These are phyloP conservation scores for Candida endomychidarum DNA, from an alignment of 805 yeast species.

Conservation along the genomic window DNA sequence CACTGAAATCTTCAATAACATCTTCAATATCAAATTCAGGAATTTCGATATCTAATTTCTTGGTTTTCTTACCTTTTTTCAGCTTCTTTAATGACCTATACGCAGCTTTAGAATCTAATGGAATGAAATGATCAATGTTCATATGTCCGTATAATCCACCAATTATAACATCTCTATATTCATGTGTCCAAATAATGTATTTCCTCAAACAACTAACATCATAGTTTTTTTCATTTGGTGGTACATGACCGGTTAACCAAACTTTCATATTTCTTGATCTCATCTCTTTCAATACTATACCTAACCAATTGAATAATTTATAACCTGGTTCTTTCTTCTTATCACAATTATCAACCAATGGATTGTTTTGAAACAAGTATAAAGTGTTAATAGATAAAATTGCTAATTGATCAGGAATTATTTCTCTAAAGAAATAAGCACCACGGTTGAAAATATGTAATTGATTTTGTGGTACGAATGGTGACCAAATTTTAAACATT, in stretches of 20 bases:
- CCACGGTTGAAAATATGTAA: slow-evolving; percentile 72
- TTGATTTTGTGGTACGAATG: slow-evolving; percentile 75
- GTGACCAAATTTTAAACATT: slow-evolving; percentile 69
- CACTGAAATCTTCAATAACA: slow-evolving; percentile 17
- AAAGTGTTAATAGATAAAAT: slow-evolving; percentile 77
- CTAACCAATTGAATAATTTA: slow-evolving; percentile 73
- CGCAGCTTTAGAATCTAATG: slow-evolving; percentile 69
- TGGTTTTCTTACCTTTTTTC: slow-evolving; percentile 14
- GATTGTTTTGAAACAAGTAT: slow-evolving; percentile 73
- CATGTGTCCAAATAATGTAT: slow-evolving; percentile 78
- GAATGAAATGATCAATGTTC: slow-evolving; percentile 85
- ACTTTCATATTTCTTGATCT: slow-evolving; percentile 75
- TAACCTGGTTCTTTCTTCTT: slow-evolving; percentile 75
- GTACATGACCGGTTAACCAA: slow-evolving; percentile 88
- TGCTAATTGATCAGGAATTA: slow-evolving; percentile 78
- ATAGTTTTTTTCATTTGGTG: slow-evolving; percentile 76
- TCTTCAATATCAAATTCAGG: slow-evolving; percentile 8
- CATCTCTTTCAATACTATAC: slow-evolving; percentile 69
- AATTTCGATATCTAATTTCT: slow-evolving; percentile 9
- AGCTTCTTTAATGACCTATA: slow-evolving; percentile 47
- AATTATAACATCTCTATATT: slow-evolving; percentile 77
- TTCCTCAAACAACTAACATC: slow-evolving; percentile 73
- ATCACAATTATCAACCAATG: slow-evolving; percentile 80
- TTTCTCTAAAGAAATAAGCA: slow-evolving; percentile 71
- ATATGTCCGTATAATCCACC: slow-evolving; percentile 88